Base-by-base conservation (phyloP, 768 basidiomycete species). In the Lactarius indigo region DNA sequence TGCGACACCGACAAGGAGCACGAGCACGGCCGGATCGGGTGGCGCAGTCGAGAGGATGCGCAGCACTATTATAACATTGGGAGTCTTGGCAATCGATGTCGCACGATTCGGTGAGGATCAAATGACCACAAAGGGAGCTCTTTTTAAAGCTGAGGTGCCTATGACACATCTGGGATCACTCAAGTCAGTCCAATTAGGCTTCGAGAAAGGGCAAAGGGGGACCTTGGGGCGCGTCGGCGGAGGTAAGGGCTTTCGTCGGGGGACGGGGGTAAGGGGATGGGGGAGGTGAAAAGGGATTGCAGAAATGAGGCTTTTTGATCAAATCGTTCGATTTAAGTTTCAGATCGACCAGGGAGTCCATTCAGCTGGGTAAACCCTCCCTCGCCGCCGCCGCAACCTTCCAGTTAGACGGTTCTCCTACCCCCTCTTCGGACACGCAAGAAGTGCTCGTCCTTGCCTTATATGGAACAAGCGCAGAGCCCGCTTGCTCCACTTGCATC, bases 61-160 rank as follows among this genome's bases (percentile, higher is more conserved):
- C 71, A 30, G 68, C 59, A 74, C 87, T 88, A 71, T 81, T 66
- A 63, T 66, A 73, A 75, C 90, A 91, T 35, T 64, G 37, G 10
- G 57, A 39, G 41, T 73, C 71, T n/a, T 55, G 65, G 73, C 90
- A 91, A 77, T 91, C 90, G 76, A 82, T 60, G 72, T 77, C n/a
- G 55, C 61, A 56, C 62, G 85, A 79, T 63, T 75, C 73, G 65
- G 73, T 77, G 72, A 81, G 84, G 17, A 78, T 78, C 71, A 82
- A 76, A 74, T 89, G 87, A n/a, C 79, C 79, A 77, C 89, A 90
- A n/a, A 47, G 75, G 37, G 72, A 74, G 69, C 79, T 82, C 72
- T 78, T 81, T 64, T 74, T 76, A 75, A 88, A 84, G 70, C 76
- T 79, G 72, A 90, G 82, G 60, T 78, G 79, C 69, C 87, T 83